A percentile compares a stretch with the other conserved stretches of the same genome.
Evolutionary conservation across 2,329 filamentous ascomycete species (phyloP).

Genomic region (Fusarium camptoceras): DNA sequence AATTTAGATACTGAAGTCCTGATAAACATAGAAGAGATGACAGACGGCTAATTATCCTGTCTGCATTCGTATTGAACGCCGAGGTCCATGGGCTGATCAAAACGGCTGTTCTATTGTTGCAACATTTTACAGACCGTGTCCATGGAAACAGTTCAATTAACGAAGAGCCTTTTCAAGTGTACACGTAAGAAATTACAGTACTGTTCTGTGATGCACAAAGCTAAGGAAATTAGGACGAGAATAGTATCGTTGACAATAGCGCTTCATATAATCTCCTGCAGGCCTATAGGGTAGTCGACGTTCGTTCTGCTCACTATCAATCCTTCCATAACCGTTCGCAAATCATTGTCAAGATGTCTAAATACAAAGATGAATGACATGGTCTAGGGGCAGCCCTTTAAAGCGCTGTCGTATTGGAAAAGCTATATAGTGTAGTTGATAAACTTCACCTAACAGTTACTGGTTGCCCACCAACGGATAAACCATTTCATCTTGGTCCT

Average conservation of each 20-base stretch:
- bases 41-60: not conserved
- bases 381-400: no score
- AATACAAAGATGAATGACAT: no score
- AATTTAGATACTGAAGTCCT: no score
- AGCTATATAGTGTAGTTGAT: no score
- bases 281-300: not conserved
- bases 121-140: no score
- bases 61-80: not conserved
- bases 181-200: not conserved
- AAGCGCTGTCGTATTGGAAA: no score
- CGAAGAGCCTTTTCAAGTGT: not conserved
- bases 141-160: no score
- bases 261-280: not conserved
- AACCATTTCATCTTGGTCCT: conserved; percentile 45
- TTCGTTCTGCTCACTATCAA: not conserved
- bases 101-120: no score
- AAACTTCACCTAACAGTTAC: not conserved
- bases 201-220: not conserved
- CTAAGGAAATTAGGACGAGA: not conserved
- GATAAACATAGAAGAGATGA: not conserved
- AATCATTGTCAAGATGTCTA: no score
- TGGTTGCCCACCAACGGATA: not conserved
- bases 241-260: not conserved
- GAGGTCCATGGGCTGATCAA: no score
- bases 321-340: no score